Evolutionary conservation across 176 grass and related monocot genomes (phyloP), one percentile per base, ranked within the genome.

Genomic region (Saccharum spontaneum): DNA sequence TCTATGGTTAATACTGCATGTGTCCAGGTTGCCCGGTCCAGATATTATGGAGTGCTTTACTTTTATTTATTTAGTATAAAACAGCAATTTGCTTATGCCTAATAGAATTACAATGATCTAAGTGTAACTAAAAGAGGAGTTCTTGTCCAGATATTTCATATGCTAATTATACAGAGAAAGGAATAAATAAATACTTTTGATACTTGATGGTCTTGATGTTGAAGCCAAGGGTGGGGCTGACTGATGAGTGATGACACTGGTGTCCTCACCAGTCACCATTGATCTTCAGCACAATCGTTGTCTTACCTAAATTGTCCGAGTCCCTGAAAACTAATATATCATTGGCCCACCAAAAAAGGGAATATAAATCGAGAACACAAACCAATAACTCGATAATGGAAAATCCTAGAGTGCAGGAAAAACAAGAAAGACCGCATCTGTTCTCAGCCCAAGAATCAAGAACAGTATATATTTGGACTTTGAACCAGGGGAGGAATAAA

Each of bases 131-230:
- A 33, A 68, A 75, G 4, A 50, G 6, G 11, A 14, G 13, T 48
- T 48, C 11, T 12, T 45, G 2, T 45, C 11, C 43, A 45, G 43
- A 45, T 45, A 10, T 43, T 43, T 43, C 41, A 37, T 37, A 37
- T 37, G 37, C 44, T 73, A 31, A 48, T 30, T 49, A 48, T 71
- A 1, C 67, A 45, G 10, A 80, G 37, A 73, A 39, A 77, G 28
- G 26, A n/a, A n/a, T n/a, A n/a, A 63, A 67, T 5, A 46, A 78
- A 67, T 31, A 98, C 91, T 89, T 91, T 73, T 93, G 92, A 74
- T 93, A 95, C 69, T 91, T 93, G 89, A 98, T 95, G 80, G 93
- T 95, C 89, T 93, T 98, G 80, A 95, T 92, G 80, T 98, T 98
- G 90, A 98, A 93, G 44, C 93, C 89, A 23, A 98, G 87, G 20